A percentile compares a stretch with the other conserved stretches of the same genome.
phyloP scores from a whole-genome alignment of 495 filamentous ascomycete species.

The Rusavskia elegans region DNA sequence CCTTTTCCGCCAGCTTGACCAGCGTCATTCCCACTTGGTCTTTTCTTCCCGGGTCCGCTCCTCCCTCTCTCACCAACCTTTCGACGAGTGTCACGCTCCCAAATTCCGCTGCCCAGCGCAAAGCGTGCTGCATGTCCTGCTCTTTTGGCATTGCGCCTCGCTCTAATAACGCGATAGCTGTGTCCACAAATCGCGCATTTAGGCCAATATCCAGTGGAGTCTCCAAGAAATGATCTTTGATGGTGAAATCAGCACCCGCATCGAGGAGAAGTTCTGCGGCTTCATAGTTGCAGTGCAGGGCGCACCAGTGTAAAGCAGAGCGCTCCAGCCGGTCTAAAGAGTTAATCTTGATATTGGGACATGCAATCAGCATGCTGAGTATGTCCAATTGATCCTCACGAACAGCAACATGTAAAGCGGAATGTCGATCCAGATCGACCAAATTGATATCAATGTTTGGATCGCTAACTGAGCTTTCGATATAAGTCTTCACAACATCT shows the following conservation, averaged over 20 bases:
- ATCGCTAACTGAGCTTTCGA: conserved; percentile 2
- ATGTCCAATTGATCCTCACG: background rate
- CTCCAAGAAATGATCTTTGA: conserved; percentile 7
- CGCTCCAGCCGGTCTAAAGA: conserved; percentile 10
- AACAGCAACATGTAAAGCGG: conserved; percentile 5
- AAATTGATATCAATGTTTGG: conserved; percentile 1
- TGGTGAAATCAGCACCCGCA: conserved; percentile 8
- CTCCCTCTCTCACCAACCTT: conserved; percentile 3
- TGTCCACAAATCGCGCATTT: background rate
- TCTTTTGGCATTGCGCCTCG: conserved; percentile 1
- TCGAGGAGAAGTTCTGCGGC: conserved; percentile 16
- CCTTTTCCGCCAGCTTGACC: conserved; percentile 2
- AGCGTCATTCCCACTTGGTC: conserved; percentile 2
- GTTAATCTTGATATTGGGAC: conserved; percentile 13
- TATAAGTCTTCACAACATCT: background rate
- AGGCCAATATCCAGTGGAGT: conserved; percentile 1
- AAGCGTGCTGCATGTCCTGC: background rate
- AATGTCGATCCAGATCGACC: conserved; percentile 3
- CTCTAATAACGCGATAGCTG: conserved; percentile 4
- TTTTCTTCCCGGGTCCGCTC: conserved; percentile 6
- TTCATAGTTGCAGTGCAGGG: conserved; percentile 6
- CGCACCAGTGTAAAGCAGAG: conserved; percentile 6
- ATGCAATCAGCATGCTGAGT: background rate
- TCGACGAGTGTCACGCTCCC: conserved; percentile 1
- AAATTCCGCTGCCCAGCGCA: conserved; percentile 3